Base-by-base conservation (phyloP, 257 asterid species). In the Lantana camara region DNA sequence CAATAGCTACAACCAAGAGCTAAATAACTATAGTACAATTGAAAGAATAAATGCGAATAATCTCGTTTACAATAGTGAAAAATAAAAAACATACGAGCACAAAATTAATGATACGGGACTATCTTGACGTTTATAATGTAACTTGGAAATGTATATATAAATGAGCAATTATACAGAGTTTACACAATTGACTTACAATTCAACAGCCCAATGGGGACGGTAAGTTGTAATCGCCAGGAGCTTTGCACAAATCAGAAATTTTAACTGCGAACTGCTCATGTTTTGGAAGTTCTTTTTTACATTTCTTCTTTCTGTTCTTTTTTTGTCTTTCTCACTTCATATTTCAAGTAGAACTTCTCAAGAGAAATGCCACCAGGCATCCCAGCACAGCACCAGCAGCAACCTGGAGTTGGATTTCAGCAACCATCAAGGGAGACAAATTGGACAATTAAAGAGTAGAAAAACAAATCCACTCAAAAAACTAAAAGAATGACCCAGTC, bases 341-440 rank as follows among this genome's bases (percentile, higher is more conserved):
- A 27, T 62, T 44, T 29, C 54, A 77, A 19, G 78, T 67, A n/a
- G 82, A 76, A 50, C 72, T 68, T 77, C 74, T 76, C 75, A 83
- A 37, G 60, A 84, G 74, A 56, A 77, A 57, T 45, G 95, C 94
- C 9, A 89, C 84, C 35, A 74, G 9, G 34, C 80, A 76, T 74
- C 95, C 93, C 71, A 89, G 70, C 58, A 86, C 42, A 45, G 95
- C 93, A 70, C 97, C 97, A 7, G 91, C 91, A 22, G 74, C 69
- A 57, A 89, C 95, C 96, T 86, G 87, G 46, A 45, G 35, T 12
- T 17, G 14, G 42, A 68, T 20, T 12, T 10, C 17, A 35, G 41
- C 11, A 7, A 57, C 41, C 29, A 27, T 49, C 71, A 67, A 45
- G 45, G 16, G 44, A 9, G 20, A 27, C 30, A 22, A 53, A 50